Conservation (phyloP, 768 basidiomycete genomes). For the Pisolithus tinctorius region DNA sequence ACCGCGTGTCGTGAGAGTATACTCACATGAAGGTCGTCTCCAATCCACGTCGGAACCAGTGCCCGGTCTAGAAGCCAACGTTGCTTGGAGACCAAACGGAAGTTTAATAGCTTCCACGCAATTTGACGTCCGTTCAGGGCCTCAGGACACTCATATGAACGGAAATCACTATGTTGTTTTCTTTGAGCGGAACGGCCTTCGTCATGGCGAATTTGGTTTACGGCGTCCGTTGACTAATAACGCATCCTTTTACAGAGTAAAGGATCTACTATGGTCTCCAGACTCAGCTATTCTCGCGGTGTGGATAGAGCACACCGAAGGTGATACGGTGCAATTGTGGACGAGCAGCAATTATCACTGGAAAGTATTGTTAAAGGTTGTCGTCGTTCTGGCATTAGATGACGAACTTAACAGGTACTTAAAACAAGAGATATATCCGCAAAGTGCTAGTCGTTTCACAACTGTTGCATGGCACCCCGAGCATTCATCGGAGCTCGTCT, state of each 20-base stretch:
- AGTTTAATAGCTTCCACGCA: conserved; percentile 79
- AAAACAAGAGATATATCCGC: conserved; percentile 76
- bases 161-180: conserved; percentile 84
- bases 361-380: conserved; percentile 28
- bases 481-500: conserved; percentile 50
- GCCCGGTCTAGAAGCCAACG: conserved; percentile 70
- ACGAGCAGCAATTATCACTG: conserved; percentile 94
- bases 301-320: conserved; percentile 67
- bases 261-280: conserved; percentile 78
- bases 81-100: conserved; percentile 87
- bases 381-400: conserved; percentile 4
- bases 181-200: conserved; percentile 90
- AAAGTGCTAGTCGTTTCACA: conserved; percentile 52
- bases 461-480: conserved; percentile 88
- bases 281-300: conserved; percentile 82
- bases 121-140: conserved; percentile 66
- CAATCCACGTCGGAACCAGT: conserved; percentile 83
- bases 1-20: conserved; percentile 23
- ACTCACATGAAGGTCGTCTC: conserved; percentile 47
- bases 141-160: conserved; percentile 58
- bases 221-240: conserved; percentile 29
- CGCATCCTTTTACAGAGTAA: conserved; percentile 64
- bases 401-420: conserved; percentile 58
- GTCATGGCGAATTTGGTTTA: conserved; percentile 84
- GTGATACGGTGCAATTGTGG: conserved; percentile 91